Evolutionary conservation across 2,329 filamentous ascomycete genomes (phyloP).

Genomic region (Ophiognomonia clavigignenti-juglandacearum): DNA sequence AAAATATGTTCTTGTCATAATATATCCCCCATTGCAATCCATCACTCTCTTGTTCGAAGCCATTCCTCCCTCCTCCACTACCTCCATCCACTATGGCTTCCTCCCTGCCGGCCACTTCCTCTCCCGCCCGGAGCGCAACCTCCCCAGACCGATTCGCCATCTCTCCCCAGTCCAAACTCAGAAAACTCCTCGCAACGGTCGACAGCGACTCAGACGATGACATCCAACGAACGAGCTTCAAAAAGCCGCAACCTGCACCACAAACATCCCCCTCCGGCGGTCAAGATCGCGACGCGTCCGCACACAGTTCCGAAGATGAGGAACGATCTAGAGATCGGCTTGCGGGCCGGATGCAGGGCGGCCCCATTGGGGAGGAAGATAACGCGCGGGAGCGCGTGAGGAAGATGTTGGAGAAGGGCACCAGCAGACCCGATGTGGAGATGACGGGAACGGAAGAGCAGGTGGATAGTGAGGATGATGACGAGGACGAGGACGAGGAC

Average conservation of each 20-base stretch:
- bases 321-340: slow-evolving; percentile 57
- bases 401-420: slow-evolving; percentile 34
- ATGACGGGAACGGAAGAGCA: slow-evolving; percentile 18
- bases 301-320: slow-evolving; percentile 31
- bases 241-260: slow-evolving; percentile 8
- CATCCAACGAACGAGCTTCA: slow-evolving; percentile 9
- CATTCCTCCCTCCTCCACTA: neutral
- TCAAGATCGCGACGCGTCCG: slow-evolving; percentile 5
- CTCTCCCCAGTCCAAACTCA: slow-evolving; percentile 51
- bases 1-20: neutral
- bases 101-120: slow-evolving; percentile 40
- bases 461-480: slow-evolving; percentile 16
- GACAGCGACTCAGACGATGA: slow-evolving; percentile 47
- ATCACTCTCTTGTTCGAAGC: neutral
- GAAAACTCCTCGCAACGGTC: slow-evolving; percentile 46
- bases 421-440: slow-evolving; percentile 22
- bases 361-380: slow-evolving; percentile 13
- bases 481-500: slow-evolving; percentile 42
- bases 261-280: slow-evolving; percentile 3
- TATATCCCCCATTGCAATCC: neutral
- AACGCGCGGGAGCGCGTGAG: slow-evolving; percentile 37
- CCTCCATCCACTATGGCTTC: slow-evolving; percentile 41
- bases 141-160: slow-evolving; percentile 40
- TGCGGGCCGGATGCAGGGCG: slow-evolving; percentile 57
- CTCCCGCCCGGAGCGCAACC: slow-evolving; percentile 34